These are phyloP conservation scores for Daldinia childiae DNA, from an alignment of 495 filamentous ascomycete genomes.

Conservation along the genomic window DNA sequence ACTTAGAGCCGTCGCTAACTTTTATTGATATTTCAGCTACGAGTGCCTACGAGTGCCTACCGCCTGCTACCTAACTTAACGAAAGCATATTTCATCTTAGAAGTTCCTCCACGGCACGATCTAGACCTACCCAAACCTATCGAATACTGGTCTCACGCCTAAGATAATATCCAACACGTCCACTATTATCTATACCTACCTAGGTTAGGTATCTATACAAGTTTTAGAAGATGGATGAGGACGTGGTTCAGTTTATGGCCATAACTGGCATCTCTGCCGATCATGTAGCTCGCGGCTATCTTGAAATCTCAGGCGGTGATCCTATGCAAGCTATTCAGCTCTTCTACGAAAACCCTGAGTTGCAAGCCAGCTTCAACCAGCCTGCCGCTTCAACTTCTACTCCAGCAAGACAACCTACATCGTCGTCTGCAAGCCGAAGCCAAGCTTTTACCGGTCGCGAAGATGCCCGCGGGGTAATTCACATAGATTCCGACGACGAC, in stretches of 20 bases:
- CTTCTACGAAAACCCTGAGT: slow-evolving; percentile 84
- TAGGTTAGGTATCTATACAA: neutral
- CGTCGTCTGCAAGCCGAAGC: slow-evolving; percentile 36
- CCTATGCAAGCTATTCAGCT: slow-evolving; percentile 87
- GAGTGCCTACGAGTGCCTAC: neutral
- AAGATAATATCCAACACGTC: neutral
- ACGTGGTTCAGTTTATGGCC: slow-evolving; percentile 65
- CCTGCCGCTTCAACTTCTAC: slow-evolving; percentile 48
- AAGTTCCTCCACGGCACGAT: neutral
- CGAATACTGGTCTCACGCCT: neutral
- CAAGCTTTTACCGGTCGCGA: slow-evolving; percentile 52
- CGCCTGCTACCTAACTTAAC: neutral
- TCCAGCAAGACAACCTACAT: slow-evolving; percentile 22
- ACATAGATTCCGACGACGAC: slow-evolving; percentile 74
- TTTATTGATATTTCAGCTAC: neutral
- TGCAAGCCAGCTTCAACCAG: slow-evolving; percentile 59
- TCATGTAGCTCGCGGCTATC: slow-evolving; percentile 74
- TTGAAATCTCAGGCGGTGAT: slow-evolving; percentile 82
- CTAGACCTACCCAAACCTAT: too few relatives aligned
- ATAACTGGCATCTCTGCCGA: slow-evolving; percentile 72
- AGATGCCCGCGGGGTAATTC: slow-evolving; percentile 69
- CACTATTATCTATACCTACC: neutral
- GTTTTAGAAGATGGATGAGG: slow-evolving; percentile 71
- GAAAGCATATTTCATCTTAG: neutral
- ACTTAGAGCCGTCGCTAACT: neutral